Evolutionary conservation across 2,329 filamentous ascomycete species (phyloP), one percentile per base, ranked within the genome.

Genomic region (Ceratocystis diversiconidia): DNA sequence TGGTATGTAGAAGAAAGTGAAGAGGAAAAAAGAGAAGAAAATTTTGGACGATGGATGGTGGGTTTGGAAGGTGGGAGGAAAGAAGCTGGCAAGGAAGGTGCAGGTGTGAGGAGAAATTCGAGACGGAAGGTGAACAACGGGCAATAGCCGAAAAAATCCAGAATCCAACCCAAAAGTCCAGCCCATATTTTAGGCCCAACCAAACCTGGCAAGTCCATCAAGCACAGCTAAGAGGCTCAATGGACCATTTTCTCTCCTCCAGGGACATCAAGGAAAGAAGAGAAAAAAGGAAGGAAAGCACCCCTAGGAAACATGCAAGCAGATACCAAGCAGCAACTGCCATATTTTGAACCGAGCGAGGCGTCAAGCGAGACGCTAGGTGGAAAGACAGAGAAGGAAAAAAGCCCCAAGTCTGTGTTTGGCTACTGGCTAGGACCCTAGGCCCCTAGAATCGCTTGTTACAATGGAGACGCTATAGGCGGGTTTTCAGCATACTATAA

Each of bases 71-170:
- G 41, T 28, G 50, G 63, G 32, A 64, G 43, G 43, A 44, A 61
- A 61, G 60, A 41, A 22, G 30, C 48, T 52, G 48, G 48, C 48
- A 52, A 28, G 48, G 48, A 52, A 52, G 36, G 36, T 43, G n/a
- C 36, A 62, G 43, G 41, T 50, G 43, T 50, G 61, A 62, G 61
- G 61, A 62, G 61, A 62, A 48, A 62, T 48, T 30, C 61, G 5
- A 62, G 30, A 32, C 32, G 46, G 46, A 65, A 65, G 30, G 25
- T 60, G 59, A 65, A 22, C 55, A 48, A 61, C 52, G 28, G 62
- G 25, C 30, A 61, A 19, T 22, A 15, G n/a, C 22, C 22, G 36
- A 64, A 52, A 62, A 62, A 28, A 59, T 2, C 22, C 32, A 17
- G 30, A 65, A 17, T 25, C 57, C 25, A 60, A 10, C 46, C 46